Percentiles rank a stretch among this genome's conserved stretches.
Evolutionary conservation across 495 filamentous ascomycete species (phyloP).

Genomic region (Tuber borchii): DNA sequence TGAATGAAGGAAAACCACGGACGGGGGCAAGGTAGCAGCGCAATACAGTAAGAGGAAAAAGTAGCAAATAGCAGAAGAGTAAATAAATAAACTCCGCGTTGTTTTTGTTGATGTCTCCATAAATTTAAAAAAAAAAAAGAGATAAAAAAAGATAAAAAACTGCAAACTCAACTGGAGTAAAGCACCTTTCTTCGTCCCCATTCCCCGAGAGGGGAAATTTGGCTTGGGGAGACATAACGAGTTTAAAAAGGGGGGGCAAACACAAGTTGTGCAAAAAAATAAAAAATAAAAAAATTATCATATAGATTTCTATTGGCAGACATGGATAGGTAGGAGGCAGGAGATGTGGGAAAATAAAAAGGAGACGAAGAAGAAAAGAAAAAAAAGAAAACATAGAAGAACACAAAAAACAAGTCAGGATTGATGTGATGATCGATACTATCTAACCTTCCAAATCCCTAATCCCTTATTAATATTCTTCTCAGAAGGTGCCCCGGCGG

Average conservation of each 20-base stretch:
- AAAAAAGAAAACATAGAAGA: conserved; percentile 26
- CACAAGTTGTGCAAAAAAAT: background rate
- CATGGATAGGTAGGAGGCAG: background rate
- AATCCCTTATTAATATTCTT: conserved; percentile 12
- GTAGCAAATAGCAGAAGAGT: background rate
- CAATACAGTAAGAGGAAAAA: background rate
- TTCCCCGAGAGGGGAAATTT: background rate
- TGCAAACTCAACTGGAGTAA: background rate
- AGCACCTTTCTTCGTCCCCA: background rate
- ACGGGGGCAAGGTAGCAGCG: background rate
- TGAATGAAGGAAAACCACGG: background rate
- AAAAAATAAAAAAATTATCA: conserved; percentile 8
- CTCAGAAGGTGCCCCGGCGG: conserved; percentile 16
- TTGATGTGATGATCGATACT: conserved; percentile 1
- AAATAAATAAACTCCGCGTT: background rate
- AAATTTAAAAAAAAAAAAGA: background rate
- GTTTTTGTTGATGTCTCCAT: background rate
- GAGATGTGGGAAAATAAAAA: background rate
- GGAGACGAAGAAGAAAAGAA: background rate
- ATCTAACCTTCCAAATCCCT: conserved; percentile 39
- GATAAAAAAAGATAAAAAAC: background rate
- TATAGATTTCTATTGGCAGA: conserved; percentile 3
- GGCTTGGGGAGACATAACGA: conserved; percentile 7
- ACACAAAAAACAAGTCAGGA: conserved; percentile 4
- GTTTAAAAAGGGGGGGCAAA: background rate